Conservation (phyloP, 202 grass and related monocot species). For the Zizania palustris region DNA sequence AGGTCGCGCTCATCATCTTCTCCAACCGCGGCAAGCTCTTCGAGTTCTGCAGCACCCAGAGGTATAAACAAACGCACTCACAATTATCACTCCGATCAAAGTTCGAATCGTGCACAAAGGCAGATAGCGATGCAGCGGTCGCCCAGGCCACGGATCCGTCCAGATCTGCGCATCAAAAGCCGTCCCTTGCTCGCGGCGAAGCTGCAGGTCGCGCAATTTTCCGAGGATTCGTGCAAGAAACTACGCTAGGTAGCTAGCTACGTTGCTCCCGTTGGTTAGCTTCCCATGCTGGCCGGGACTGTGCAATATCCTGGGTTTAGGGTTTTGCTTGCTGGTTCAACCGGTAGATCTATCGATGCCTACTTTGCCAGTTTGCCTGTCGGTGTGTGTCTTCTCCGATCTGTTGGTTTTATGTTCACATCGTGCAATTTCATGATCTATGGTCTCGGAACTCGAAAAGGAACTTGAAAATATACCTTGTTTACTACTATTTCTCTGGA, state of each 20-base stretch:
- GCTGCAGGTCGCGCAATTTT: neutral
- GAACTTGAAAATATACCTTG: neutral
- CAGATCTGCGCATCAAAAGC: conserved; percentile 37
- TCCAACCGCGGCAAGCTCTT: conserved; percentile 61
- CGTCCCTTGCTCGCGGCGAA: neutral
- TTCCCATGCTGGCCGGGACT: neutral
- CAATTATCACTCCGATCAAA: neutral
- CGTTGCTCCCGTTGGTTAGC: neutral
- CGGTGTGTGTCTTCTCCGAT: neutral
- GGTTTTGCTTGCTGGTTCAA: conserved; percentile 25
- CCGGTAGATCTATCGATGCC: neutral
- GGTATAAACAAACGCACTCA: neutral
- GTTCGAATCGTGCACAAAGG: neutral
- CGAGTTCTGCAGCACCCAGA: conserved; percentile 62
- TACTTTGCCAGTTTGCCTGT: neutral
- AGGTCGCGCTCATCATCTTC: conserved; percentile 68
- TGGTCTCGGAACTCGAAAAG: neutral
- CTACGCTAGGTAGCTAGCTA: neutral
- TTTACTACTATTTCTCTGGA: neutral
- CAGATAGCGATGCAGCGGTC: neutral
- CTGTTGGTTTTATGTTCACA: neutral
- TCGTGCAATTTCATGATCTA: conserved; percentile 3
- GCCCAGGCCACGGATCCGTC: neutral
- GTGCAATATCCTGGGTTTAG: conserved; percentile 21
- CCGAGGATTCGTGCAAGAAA: neutral